Percentiles rank a stretch among this genome's conserved stretches.
Conservation (phyloP, 2,329 filamentous ascomycete genomes). For the Sarocladium kiliense region DNA sequence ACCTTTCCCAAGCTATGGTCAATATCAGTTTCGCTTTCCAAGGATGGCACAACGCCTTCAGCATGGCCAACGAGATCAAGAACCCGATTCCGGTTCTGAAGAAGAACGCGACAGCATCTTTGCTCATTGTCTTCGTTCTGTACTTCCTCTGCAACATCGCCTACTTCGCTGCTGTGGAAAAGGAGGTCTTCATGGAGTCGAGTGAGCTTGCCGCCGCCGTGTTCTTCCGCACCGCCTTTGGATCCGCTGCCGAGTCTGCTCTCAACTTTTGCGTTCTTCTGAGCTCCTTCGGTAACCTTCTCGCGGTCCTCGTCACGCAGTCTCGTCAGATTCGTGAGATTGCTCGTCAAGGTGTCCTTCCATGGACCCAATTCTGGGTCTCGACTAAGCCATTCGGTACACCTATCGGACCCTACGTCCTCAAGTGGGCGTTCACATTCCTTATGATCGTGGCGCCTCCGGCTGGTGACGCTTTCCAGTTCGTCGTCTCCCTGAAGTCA, state of each 20-base stretch:
- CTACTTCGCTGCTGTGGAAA: conserved; percentile 53
- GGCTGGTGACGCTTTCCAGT: conserved; percentile 60
- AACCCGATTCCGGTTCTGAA: conserved; percentile 53
- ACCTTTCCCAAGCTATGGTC: conserved; percentile 42
- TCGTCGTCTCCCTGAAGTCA: conserved; percentile 52
- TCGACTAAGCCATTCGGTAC: conserved; percentile 60
- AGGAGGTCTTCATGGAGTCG: conserved; percentile 46
- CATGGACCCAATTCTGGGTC: conserved; percentile 56
- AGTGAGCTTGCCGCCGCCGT: conserved; percentile 50
- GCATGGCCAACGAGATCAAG: conserved; percentile 57
- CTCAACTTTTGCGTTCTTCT: conserved; percentile 54
- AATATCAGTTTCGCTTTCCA: conserved; percentile 55
- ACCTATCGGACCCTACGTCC: conserved; percentile 50
- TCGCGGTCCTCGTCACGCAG: conserved; percentile 48
- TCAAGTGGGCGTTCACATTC: conserved; percentile 53
- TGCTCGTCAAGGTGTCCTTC: conserved; percentile 56
- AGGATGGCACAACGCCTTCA: conserved; percentile 56
- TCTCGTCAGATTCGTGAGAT: conserved; percentile 56
- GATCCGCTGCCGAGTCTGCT: conserved; percentile 41
- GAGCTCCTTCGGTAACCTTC: conserved; percentile 54
- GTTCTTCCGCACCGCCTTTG: conserved; percentile 57
- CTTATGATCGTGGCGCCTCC: conserved; percentile 57
- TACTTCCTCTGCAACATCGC: conserved; percentile 58
- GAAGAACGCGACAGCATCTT: conserved; percentile 41
- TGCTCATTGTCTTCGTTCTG: conserved; percentile 45